Base-by-base conservation (phyloP, 345 rosid species). In the Eucalyptus regnans region DNA sequence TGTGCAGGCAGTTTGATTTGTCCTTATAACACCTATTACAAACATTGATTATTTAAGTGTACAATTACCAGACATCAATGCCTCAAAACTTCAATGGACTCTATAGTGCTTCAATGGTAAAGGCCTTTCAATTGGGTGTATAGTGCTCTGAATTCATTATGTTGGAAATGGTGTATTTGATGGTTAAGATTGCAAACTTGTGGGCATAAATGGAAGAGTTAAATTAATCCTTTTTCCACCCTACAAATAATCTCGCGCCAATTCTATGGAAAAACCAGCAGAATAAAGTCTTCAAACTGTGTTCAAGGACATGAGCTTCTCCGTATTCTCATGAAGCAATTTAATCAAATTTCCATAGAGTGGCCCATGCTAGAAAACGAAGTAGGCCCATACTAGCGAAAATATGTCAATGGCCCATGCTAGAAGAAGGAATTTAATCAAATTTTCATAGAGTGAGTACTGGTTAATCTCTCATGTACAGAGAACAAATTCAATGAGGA, bases 21-120 rank as follows among this genome's bases (percentile, higher is more conserved):
- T 97, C 90, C 8, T 51, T 15, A 51, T 16, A 51, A 51, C 54
- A 51, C 22, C 95, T 97, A 86, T 95, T 16, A 89, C 95, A 46
- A 95, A 93, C 86, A 92, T 95, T 87, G 98, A 96, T 91, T 91
- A 93, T 90, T 92, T 97, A 93, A 94, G 81, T 51, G 94, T 96
- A 88, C 93, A 94, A 43, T 93, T 97, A 90, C 94, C 94, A n/a
- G 94, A 95, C 91, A 92, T 51, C 54, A 51, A 51, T 95, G 95
- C 99, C 16, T 91, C 96, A 4, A 97, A 95, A 89, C 93, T 96
- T 91, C 94, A 95, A n/a, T 97, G 99, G 98, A 86, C 93, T 81
- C 90, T 97, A 91, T 93, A 96, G 89, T 96, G 98, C 92, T 89
- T 54, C 87, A 97, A 86, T 89, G 98, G 98, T 97, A 94, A 91